Evolutionary conservation across 495 filamentous ascomycete species (phyloP), one percentile per base, ranked within the genome.

Genomic region (Articulospora tetracladia): DNA sequence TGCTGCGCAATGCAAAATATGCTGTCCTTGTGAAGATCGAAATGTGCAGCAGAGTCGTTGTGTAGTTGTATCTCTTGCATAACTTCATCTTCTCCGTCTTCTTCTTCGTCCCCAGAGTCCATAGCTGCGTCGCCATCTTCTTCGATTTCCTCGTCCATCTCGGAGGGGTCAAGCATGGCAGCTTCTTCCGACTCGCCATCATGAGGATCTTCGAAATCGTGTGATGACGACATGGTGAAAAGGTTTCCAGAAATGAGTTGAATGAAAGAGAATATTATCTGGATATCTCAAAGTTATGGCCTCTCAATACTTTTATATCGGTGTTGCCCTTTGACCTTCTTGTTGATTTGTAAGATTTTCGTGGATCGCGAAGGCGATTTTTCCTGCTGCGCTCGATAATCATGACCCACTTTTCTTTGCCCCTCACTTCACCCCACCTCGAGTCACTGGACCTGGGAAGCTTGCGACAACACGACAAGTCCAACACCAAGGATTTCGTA

Each of bases 1-100:
- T 99, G 95, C 65, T 94, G 90, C 28, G 92, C 91, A 67, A 99
- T 90, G 70, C 88, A 87, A 77, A 96, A 98, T 56, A 99, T 87
- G 49, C 85, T 89, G 77, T 97, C 91, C 50, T 80, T 86, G 78
- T 96, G 92, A 1, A 70, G 69, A 74, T 97, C 94, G 73, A 97
- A 97, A 75, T 96, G 91, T 54, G 92, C 95, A 60, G 84, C 76
- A 59, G 89, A 93, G 78, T 98, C 92, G 75, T 98, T 98, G 59
- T 92, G 81, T 17, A 98, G 78, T 30, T 78, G 75, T 53, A 97
- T 84, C 68, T 92, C 90, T 70, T 92, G 77, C 34, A 83, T 78
- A 53, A 85, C 83, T 27, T 84, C 83, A 52, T 81, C 81, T 62
- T 87, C 66, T 51, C 72, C 72, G 23, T 55, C 57, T 50, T 70